phyloP scores from a whole-genome alignment of 2,329 filamentous ascomycete species.

The Rhynchosporium agropyri region DNA sequence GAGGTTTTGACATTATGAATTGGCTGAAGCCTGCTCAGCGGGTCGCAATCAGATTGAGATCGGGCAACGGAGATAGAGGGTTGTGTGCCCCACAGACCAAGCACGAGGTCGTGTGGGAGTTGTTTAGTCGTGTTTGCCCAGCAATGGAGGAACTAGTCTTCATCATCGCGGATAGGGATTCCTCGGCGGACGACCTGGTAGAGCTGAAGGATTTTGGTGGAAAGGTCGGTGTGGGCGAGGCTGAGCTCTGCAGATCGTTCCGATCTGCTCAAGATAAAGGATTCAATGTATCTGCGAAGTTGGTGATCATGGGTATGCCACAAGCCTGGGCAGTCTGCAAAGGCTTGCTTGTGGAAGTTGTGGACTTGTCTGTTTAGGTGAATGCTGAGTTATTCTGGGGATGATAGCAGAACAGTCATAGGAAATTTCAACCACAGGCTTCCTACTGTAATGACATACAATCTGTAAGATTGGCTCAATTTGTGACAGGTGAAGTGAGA shows the following conservation, averaged over 20 bases:
- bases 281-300: not conserved
- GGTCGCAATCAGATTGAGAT: not conserved
- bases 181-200: not conserved
- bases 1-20: not conserved
- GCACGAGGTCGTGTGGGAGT: not conserved
- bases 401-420: too few species aligned
- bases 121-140: not conserved
- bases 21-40: slow-evolving; percentile 1
- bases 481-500: too few species aligned
- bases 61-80: not conserved
- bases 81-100: not conserved
- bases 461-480: too few species aligned
- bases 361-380: not conserved
- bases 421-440: too few species aligned
- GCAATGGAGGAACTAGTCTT: not conserved
- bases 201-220: slow-evolving; percentile 3
- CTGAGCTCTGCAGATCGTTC: not conserved
- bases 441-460: too few species aligned
- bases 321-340: not conserved
- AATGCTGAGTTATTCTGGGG: too few species aligned
- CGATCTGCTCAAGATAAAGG: not conserved
- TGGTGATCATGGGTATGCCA: slow-evolving; percentile 1
- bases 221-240: not conserved
- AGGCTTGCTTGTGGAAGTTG: not conserved
- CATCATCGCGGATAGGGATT: not conserved